These are phyloP conservation scores for Ophiosphaerella herpotricha DNA, from an alignment of 2,329 filamentous ascomycete genomes.

Conservation along the genomic window DNA sequence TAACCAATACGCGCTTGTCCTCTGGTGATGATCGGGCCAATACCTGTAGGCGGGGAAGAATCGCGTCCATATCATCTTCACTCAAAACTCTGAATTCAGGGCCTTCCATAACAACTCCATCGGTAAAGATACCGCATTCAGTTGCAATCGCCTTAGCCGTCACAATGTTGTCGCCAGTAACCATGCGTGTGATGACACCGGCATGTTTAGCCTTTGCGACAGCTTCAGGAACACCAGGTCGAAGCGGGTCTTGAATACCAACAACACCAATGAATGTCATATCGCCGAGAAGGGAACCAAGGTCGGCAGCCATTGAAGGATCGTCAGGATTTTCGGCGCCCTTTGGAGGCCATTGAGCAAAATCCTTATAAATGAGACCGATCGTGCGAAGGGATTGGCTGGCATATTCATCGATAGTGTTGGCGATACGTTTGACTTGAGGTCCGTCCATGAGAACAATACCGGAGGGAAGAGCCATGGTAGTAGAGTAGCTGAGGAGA, in stretches of 20 bases:
- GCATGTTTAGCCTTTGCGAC: conserved; percentile 73
- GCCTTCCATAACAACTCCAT: conserved; percentile 75
- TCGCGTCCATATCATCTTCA: conserved; percentile 58
- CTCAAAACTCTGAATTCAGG: conserved; percentile 75
- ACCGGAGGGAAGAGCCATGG: conserved; percentile 42
- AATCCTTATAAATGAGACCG: conserved; percentile 80
- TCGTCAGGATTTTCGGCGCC: conserved; percentile 63
- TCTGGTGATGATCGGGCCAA: conserved; percentile 71
- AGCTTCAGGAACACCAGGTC: conserved; percentile 71
- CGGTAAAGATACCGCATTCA: conserved; percentile 74
- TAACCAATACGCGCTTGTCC: conserved; percentile 69
- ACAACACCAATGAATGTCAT: conserved; percentile 76
- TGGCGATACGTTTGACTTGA: conserved; percentile 57
- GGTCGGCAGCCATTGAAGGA: conserved; percentile 58
- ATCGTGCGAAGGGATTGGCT: conserved; percentile 81
- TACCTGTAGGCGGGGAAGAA: conserved; percentile 68
- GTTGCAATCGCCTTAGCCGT: conserved; percentile 77
- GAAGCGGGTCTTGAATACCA: conserved; percentile 80
- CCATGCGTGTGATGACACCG: conserved; percentile 82
- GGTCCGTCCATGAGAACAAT: conserved; percentile 59
- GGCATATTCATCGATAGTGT: conserved; percentile 68
- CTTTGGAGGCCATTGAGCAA: conserved; percentile 76
- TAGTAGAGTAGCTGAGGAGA: conserved; percentile 52
- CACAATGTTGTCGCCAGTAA: conserved; percentile 79
- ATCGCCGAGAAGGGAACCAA: conserved; percentile 69